A percentile compares a stretch with the other conserved stretches of the same genome.
Evolutionary conservation across 371 early-diverging fungal genomes (phyloP).

Genomic region (Actinomucor elegans): DNA sequence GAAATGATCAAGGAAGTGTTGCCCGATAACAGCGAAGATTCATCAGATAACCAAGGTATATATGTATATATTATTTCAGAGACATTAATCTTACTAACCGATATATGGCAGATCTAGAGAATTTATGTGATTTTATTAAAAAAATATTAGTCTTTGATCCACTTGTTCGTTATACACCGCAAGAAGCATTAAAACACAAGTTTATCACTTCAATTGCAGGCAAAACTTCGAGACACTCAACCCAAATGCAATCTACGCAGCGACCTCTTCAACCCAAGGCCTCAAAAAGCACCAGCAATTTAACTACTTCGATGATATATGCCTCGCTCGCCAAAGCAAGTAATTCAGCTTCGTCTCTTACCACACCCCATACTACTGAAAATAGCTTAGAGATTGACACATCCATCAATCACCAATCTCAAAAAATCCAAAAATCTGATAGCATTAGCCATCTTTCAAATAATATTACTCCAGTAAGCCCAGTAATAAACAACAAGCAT

Average conservation of each 20-base stretch:
- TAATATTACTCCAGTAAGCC: background rate
- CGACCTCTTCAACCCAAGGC: background rate
- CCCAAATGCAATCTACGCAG: background rate
- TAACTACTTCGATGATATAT: background rate
- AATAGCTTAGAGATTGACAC: background rate
- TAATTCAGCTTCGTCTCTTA: background rate
- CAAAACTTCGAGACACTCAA: background rate
- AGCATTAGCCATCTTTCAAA: too few species aligned
- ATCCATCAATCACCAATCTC: too few species aligned
- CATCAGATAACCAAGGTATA: background rate
- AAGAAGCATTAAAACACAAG: slow-evolving; percentile 87
- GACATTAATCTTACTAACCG: background rate
- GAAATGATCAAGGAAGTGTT: slow-evolving; percentile 8
- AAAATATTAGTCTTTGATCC: slow-evolving; percentile 86
- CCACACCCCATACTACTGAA: background rate
- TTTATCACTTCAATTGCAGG: slow-evolving; percentile 57
- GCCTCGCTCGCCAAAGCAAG: background rate
- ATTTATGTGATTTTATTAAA: slow-evolving; percentile 49
- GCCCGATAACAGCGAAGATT: slow-evolving; percentile 6
- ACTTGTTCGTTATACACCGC: slow-evolving; percentile 84
- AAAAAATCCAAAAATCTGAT: too few species aligned
- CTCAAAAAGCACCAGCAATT: background rate
- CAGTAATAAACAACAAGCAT: background rate
- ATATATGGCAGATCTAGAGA: background rate
- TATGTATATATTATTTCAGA: background rate